Conservation (phyloP, 306 rosid genomes). For the Dalbergia cultrata region DNA sequence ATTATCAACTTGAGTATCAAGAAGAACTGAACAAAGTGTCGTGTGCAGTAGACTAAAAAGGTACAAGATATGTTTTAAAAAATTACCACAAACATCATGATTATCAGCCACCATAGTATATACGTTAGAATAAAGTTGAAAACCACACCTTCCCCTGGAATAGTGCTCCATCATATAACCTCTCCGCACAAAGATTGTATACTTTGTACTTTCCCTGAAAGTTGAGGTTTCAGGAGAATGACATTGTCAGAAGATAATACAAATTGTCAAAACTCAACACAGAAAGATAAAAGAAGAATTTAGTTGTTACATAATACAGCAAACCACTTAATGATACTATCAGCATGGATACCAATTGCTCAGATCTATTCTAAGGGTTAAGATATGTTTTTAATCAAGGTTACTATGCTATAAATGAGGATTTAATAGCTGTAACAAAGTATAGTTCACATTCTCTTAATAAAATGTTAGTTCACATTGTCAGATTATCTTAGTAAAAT, state of each 20-base stretch:
- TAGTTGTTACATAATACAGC: conserved; percentile 1
- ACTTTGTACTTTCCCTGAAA: conserved; percentile 93
- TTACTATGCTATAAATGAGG: background rate
- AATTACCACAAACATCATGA: conserved; percentile 16
- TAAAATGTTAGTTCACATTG: too few species aligned
- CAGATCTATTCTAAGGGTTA: background rate
- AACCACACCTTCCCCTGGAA: conserved; percentile 91
- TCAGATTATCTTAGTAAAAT: background rate
- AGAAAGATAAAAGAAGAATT: conserved; percentile 12
- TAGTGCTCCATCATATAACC: conserved; percentile 88
- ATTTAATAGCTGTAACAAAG: background rate
- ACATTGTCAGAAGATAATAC: conserved; percentile 37
- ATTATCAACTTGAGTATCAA: conserved; percentile 30
- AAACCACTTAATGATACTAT: conserved; percentile 36
- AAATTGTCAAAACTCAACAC: conserved; percentile 19
- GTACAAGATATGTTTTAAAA: conserved; percentile 19
- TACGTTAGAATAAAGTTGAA: conserved; percentile 36
- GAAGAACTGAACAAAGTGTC: background rate
- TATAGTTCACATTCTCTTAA: conserved; percentile 34
- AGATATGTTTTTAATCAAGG: background rate
- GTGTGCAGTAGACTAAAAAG: conserved; percentile 20
- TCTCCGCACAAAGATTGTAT: conserved; percentile 97
- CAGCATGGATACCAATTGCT: conserved; percentile 22
- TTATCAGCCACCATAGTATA: conserved; percentile 34
- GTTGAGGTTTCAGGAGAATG: conserved; percentile 42